These are phyloP conservation scores for Pseudocercospora eumusae DNA, from an alignment of 2,329 filamentous ascomycete genomes.

Conservation along the genomic window DNA sequence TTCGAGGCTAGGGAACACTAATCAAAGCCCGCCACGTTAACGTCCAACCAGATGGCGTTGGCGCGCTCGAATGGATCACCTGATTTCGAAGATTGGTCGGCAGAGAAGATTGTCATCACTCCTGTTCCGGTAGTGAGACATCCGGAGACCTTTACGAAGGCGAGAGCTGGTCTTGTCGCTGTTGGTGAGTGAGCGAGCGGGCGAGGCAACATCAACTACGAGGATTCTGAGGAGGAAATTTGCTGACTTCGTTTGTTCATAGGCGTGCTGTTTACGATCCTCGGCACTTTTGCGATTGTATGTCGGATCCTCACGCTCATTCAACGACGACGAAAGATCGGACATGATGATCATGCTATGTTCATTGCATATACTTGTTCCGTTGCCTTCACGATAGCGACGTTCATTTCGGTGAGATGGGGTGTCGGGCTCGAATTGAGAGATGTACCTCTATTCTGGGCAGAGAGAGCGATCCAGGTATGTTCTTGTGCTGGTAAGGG, in stretches of 20 bases:
- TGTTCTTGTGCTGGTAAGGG: background rate
- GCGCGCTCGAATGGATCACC: background rate
- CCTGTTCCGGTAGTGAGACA: slow-evolving; percentile 16
- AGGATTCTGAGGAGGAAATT: background rate
- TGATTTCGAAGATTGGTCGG: background rate
- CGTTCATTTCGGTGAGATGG: slow-evolving; percentile 29
- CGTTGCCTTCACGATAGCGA: slow-evolving; percentile 24
- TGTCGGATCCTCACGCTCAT: slow-evolving; percentile 25
- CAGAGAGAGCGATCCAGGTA: slow-evolving; percentile 27
- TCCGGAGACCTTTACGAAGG: slow-evolving; percentile 12
- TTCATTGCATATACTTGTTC: slow-evolving; percentile 27
- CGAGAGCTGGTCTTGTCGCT: slow-evolving; percentile 16
- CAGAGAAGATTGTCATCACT: slow-evolving; percentile 9
- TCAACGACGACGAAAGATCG: slow-evolving; percentile 24
- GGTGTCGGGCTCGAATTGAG: slow-evolving; percentile 26
- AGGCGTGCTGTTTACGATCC: slow-evolving; percentile 25
- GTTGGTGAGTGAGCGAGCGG: slow-evolving; percentile 13
- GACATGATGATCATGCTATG: slow-evolving; percentile 30
- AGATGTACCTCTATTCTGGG: slow-evolving; percentile 26
- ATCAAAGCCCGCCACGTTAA: background rate
- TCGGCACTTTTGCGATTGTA: slow-evolving; percentile 26
- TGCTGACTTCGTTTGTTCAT: background rate
- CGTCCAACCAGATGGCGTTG: background rate
- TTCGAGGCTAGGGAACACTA: background rate
- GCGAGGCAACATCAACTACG: no score